These are phyloP conservation scores for Asterophora parasitica DNA, from an alignment of 768 basidiomycete species.

Conservation along the genomic window DNA sequence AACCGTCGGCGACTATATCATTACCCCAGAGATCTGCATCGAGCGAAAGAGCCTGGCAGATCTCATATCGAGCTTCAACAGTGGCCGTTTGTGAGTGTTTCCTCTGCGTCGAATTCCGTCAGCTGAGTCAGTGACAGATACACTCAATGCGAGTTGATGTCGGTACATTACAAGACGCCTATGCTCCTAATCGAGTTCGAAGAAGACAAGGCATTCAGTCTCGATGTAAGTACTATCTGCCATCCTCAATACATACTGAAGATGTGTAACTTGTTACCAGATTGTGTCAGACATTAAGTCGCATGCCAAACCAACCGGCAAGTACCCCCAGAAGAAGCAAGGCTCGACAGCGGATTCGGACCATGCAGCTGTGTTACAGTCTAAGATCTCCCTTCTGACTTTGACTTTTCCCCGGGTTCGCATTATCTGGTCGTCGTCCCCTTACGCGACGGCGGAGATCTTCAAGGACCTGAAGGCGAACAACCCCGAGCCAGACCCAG, in stretches of 20 bases:
- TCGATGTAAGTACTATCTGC: constrained; percentile 54
- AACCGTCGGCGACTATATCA: constrained; percentile 93
- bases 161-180: constrained; percentile 90
- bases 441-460: constrained; percentile 86
- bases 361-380: constrained; percentile 59
- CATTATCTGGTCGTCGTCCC: constrained; percentile 97
- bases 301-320: constrained; percentile 56
- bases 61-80: constrained; percentile 89
- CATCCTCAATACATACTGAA: neutral
- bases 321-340: constrained; percentile 50
- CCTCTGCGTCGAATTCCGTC: neutral
- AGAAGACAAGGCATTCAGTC: constrained; percentile 90
- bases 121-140: constrained; percentile 48
- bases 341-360: constrained; percentile 24
- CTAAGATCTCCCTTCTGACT: constrained; percentile 88
- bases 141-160: constrained; percentile 97
- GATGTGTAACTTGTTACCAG: constrained; percentile 26
- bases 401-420: constrained; percentile 88
- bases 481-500: constrained; percentile 74
- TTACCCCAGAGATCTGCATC: constrained; percentile 93
- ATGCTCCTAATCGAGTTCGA: constrained; percentile 95
- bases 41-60: constrained; percentile 95
- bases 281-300: constrained; percentile 62
- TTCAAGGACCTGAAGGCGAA: constrained; percentile 87
- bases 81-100: constrained; percentile 77